phyloP scores from a whole-genome alignment of 2,329 filamentous ascomycete genomes.

The Cercospora sesami region DNA sequence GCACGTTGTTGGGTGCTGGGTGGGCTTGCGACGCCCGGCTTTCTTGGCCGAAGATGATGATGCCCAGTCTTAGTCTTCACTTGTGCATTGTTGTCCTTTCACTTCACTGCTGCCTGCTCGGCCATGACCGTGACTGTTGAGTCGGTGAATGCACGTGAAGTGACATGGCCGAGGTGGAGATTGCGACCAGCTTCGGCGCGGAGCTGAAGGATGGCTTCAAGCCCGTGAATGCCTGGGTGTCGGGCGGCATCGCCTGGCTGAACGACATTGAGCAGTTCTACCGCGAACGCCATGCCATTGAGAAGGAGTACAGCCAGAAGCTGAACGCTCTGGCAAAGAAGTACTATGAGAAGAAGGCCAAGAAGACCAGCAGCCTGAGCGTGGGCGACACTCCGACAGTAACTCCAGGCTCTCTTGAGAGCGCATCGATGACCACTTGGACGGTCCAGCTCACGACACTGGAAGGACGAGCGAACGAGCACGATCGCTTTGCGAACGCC shows the following conservation, averaged over 20 bases:
- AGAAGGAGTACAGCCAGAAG: constrained; percentile 94
- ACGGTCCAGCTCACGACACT: constrained; percentile 87
- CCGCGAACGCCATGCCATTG: constrained; percentile 86
- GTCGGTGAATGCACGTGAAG: not conserved
- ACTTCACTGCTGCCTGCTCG: constrained; percentile 3
- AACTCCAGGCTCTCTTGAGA: constrained; percentile 93
- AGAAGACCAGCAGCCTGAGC: constrained; percentile 81
- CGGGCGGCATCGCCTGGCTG: constrained; percentile 87
- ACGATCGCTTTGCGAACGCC: constrained; percentile 79
- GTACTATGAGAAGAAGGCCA: constrained; percentile 95
- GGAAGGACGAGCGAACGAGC: constrained; percentile 82
- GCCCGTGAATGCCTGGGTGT: constrained; percentile 85
- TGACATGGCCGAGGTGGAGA: constrained; percentile 77
- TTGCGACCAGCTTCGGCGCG: constrained; percentile 81
- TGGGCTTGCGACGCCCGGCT: not conserved
- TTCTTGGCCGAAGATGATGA: constrained; percentile 5
- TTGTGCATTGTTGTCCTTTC: not conserved
- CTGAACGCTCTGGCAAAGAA: constrained; percentile 86
- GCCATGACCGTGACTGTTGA: not conserved
- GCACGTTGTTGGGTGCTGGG: not conserved
- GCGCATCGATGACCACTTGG: constrained; percentile 96
- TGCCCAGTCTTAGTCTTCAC: not conserved
- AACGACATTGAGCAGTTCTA: constrained; percentile 98
- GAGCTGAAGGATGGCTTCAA: constrained; percentile 99
- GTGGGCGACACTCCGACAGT: constrained; percentile 90